phyloP scores from a whole-genome alignment of 2,329 filamentous ascomycete species.

The Pyrenophora teres region DNA sequence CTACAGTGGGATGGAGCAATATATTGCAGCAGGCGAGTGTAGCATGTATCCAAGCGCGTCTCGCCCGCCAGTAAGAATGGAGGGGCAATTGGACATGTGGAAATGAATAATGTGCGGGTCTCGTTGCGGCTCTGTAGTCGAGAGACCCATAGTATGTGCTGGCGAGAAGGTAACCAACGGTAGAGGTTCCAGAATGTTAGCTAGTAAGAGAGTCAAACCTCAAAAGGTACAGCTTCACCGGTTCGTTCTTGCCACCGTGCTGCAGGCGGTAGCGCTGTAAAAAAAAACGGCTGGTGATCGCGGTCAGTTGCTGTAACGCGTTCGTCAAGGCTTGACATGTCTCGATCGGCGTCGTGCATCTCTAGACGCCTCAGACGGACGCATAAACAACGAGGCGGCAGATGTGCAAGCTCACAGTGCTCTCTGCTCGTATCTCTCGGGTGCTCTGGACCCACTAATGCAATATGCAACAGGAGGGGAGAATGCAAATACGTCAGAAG shows the following conservation, averaged over 20 bases:
- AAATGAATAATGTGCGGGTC: constrained; percentile 48
- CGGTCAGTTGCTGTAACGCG: constrained; percentile 36
- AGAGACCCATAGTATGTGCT: constrained; percentile 73
- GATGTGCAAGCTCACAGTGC: constrained; percentile 25
- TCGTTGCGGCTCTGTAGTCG: constrained; percentile 51
- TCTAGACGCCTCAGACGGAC: constrained; percentile 37
- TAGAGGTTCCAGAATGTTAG: constrained; percentile 47
- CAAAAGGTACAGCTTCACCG: constrained; percentile 47
- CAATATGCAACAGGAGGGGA: constrained; percentile 38
- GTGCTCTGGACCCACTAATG: constrained; percentile 39
- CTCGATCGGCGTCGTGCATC: constrained; percentile 40
- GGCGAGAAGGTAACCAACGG: constrained; percentile 63
- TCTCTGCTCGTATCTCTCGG: constrained; percentile 32
- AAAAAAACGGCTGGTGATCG: constrained; percentile 40
- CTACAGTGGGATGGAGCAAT: constrained; percentile 48
- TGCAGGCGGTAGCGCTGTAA: constrained; percentile 44
- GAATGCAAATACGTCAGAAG: constrained; percentile 40
- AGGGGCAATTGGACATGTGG: constrained; percentile 43
- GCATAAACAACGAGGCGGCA: constrained; percentile 43
- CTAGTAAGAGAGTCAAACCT: constrained; percentile 42
- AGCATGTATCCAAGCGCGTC: constrained; percentile 47
- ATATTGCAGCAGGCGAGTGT: constrained; percentile 49
- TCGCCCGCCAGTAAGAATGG: constrained; percentile 62
- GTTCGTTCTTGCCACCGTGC: constrained; percentile 45
- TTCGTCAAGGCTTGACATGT: constrained; percentile 42